Evolutionary conservation across 2,329 filamentous ascomycete species (phyloP), one percentile per base, ranked within the genome.

Genomic region (Botryosphaeria dothidea): DNA sequence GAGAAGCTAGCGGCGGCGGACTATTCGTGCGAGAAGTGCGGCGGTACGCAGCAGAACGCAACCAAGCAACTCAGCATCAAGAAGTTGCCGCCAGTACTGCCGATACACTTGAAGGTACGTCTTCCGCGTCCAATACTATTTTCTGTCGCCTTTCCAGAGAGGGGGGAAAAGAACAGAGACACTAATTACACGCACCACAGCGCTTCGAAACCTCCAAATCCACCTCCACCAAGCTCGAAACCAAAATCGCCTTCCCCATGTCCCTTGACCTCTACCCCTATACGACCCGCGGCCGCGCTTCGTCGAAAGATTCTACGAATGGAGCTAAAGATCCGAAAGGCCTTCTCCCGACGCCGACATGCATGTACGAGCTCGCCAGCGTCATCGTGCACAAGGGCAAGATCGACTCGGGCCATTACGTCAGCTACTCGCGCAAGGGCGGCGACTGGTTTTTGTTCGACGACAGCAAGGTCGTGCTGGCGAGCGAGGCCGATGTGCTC

Each of bases 371-470:
- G 70, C 85, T 98, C 1, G 85, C 93, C 19, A 93, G 91, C 67
- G 93, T 97, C 2, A 90, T 98, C 23, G 93, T 97, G 43, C 94
- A 98, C 73, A 92, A 96, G 66, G 94, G 94, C 60, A 92, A 94
- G 77, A 90, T 97, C 65, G 93, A 97, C 71, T 93, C 92, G 1
- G 94, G 93, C 17, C 93, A 97, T 74, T 97, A 96, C 73, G 88
- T 93, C 65, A 92, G 90, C n/a, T 97, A 96, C 76, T 93, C 91
- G 66, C 84, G 92, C 52, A 90, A 94, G 66, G 91, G 89, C 4
- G 90, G 92, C 64, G 74, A 96, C 85, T 98, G 94, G 94, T 96
- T 97, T 77, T 88, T 92, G 64, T 97, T 97, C 79, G 96, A 98
- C 73, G 94, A 98, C 74, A 93, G 95, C 75, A 93, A 92, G 75